Evolutionary conservation across 129 eudicot genomes (phyloP), one percentile per base, ranked within the genome.

Genomic region (Tanacetum coccineum): DNA sequence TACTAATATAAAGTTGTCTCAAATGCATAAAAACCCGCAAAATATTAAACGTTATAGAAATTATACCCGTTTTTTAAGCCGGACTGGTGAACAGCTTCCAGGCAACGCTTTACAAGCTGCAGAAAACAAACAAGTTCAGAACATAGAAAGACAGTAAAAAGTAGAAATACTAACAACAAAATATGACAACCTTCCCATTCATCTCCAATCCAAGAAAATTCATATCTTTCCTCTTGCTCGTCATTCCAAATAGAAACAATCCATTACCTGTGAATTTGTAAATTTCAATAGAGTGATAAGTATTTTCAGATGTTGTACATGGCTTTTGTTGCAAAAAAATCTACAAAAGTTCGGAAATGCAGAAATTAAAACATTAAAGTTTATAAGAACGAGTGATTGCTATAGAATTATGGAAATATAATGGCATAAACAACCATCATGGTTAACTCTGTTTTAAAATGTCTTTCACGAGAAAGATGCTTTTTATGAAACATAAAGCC

Each of bases 151-250:
- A 47, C 9, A 6, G 17, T 15, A 30, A 12, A 19, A 44, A 2
- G 19, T 53, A 44, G 46, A 18, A 49, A 67, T 17, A 3, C 1
- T 7, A 30, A 25, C n/a, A 7, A 49, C 56, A 47, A 46, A 53
- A 26, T 50, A 49, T 55, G 58, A 59, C 57, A 55, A 90, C 97
- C 89, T 87, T 87, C 48, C 76, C 80, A 61, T 87, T 91, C 58
- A 84, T 82, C 80, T 91, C 97, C 52, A 85, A 67, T 18, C 97
- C 97, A 57, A 91, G 87, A 81, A 82, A 91, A 73, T 91, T 91
- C 84, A 82, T 52, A 73, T 85, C 86, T 67, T 85, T 87, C 78
- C 76, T 78, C 74, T 59, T 70, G 54, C 51, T 81, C n/a, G 87
- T 87, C 92, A 91, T 82, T 79, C 82, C 79, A 57, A 82, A 82